Conservation (phyloP, 2,329 filamentous ascomycete genomes). For the Berkeleyomyces basicola region DNA sequence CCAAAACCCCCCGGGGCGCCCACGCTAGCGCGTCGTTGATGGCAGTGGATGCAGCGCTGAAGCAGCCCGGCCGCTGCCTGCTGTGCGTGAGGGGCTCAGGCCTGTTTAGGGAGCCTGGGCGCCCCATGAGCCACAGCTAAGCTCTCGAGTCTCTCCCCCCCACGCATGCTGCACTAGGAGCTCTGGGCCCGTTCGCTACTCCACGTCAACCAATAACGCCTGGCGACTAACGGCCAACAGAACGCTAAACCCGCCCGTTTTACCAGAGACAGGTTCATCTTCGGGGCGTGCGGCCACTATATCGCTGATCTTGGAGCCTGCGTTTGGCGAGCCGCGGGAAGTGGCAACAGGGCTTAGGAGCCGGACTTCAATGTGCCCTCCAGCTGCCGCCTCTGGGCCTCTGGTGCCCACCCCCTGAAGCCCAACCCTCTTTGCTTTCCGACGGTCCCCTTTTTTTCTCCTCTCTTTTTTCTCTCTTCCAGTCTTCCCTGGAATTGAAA, state of each 20-base stretch:
- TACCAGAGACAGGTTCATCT: background rate
- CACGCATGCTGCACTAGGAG: background rate
- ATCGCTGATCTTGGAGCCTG: background rate
- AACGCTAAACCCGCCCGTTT: background rate
- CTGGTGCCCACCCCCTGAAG: background rate
- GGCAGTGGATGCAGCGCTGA: background rate
- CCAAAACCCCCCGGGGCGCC: background rate
- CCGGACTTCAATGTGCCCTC: too few species aligned
- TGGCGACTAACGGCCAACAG: background rate
- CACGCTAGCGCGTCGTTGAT: background rate
- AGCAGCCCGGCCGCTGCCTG: background rate
- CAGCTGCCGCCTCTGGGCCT: too few species aligned
- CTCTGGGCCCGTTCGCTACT: background rate
- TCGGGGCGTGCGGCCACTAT: background rate
- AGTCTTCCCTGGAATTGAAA: background rate
- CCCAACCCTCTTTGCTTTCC: background rate
- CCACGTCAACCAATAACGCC: background rate
- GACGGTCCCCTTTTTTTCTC: background rate
- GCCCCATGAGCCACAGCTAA: background rate
- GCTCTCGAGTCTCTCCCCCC: too few species aligned
- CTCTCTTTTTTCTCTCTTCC: background rate
- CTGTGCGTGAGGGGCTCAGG: background rate
- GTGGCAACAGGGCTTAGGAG: too few species aligned
- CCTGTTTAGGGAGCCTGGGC: background rate
- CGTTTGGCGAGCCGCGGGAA: too few species aligned